phyloP scores from a whole-genome alignment of 192 early-diverging fungal genomes.

The Endogone sp. region DNA sequence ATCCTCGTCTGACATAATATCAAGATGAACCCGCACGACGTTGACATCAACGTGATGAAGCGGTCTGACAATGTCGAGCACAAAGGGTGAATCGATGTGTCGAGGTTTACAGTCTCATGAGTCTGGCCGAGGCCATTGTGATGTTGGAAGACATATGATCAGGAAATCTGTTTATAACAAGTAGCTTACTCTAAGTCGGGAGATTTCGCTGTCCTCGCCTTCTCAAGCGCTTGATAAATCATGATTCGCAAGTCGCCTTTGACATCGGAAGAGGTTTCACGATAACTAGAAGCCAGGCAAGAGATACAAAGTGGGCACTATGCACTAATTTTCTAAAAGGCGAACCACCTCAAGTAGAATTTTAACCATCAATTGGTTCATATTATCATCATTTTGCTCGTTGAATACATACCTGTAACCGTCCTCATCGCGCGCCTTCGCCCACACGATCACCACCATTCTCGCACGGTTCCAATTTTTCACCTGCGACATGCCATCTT shows the following conservation, averaged over 20 bases:
- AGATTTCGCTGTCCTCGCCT: neutral
- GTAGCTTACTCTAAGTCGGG: neutral
- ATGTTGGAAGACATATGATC: too few species aligned
- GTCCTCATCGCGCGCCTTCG: slow-evolving; percentile 6
- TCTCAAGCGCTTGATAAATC: neutral
- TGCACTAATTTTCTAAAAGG: too few species aligned
- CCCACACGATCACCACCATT: slow-evolving; percentile 14
- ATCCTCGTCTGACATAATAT: neutral
- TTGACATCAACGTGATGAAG: neutral
- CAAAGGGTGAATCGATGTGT: neutral
- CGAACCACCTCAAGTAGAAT: too few species aligned
- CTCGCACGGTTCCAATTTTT: neutral
- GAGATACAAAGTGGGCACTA: too few species aligned
- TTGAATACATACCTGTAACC: slow-evolving; percentile 11
- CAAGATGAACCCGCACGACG: neutral
- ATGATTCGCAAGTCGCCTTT: neutral
- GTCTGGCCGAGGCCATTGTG: too few species aligned
- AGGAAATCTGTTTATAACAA: too few species aligned
- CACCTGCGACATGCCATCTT: neutral
- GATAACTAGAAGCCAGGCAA: too few species aligned
- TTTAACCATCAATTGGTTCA: too few species aligned
- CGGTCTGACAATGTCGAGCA: neutral
- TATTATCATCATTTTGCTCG: too few species aligned
- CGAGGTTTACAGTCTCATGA: too few species aligned
- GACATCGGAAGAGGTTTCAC: neutral